Conservation (phyloP, 768 basidiomycete genomes). For the Lactifluus subvellereus region DNA sequence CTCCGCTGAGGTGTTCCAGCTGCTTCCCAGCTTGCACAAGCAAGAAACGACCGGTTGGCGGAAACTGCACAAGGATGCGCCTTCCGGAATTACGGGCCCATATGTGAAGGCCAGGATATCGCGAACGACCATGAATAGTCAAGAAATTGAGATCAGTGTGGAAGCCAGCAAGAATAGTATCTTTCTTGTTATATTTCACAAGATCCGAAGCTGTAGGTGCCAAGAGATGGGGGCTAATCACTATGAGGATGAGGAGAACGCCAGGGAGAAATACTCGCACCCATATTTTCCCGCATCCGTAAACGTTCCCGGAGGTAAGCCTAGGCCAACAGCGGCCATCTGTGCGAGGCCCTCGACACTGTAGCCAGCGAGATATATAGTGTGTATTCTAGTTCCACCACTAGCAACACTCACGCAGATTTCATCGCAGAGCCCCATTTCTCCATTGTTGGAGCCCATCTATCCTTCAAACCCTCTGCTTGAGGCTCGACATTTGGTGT, state of each 20-base stretch:
- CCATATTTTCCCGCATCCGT: slow-evolving; percentile 80
- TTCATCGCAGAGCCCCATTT: slow-evolving; percentile 90
- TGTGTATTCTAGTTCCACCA: background rate
- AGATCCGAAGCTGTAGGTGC: slow-evolving; percentile 94
- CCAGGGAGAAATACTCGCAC: slow-evolving; percentile 35
- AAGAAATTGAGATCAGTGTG: slow-evolving; percentile 93
- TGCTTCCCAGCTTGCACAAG: slow-evolving; percentile 96
- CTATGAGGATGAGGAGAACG: background rate
- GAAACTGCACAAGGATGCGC: slow-evolving; percentile 82
- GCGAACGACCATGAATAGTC: slow-evolving; percentile 83
- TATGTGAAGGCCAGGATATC: slow-evolving; percentile 84
- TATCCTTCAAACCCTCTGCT: slow-evolving; percentile 46
- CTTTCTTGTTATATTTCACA: slow-evolving; percentile 63
- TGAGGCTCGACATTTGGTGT: slow-evolving; percentile 79
- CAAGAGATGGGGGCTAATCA: slow-evolving; percentile 69
- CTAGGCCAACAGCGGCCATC: slow-evolving; percentile 84
- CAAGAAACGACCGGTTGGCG: slow-evolving; percentile 69
- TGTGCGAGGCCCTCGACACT: slow-evolving; percentile 84
- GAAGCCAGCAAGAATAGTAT: slow-evolving; percentile 90
- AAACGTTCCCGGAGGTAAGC: slow-evolving; percentile 62
- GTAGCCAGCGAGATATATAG: slow-evolving; percentile 14
- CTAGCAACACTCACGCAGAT: slow-evolving; percentile 56
- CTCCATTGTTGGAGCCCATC: slow-evolving; percentile 72
- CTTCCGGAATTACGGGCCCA: slow-evolving; percentile 95
- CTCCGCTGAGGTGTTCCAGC: slow-evolving; percentile 79